Evolutionary conservation across 768 basidiomycete species (phyloP).

Genomic region (Cyclocybe aegerita): DNA sequence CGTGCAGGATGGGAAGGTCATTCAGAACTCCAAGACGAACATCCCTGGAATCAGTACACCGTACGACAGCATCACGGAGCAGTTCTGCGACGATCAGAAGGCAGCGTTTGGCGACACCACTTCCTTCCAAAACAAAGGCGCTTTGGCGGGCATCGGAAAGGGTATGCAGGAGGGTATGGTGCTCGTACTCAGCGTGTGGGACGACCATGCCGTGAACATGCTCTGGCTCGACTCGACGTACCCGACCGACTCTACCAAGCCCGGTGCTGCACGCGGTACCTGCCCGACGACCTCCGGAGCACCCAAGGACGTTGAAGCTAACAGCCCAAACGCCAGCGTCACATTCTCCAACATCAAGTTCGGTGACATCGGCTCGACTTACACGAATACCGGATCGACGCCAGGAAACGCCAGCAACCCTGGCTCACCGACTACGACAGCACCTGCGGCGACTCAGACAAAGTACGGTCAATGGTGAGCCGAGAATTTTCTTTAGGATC

Average conservation of each 20-base stretch:
- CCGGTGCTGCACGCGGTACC: conserved; percentile 49
- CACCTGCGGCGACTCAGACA: conserved; percentile 29
- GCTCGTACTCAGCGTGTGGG: conserved; percentile 50
- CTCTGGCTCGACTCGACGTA: conserved; percentile 56
- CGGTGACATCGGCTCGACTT: conserved; percentile 50
- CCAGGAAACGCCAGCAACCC: conserved; percentile 1
- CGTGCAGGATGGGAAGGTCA: conserved; percentile 52
- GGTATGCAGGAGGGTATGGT: conserved; percentile 45
- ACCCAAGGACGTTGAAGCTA: conserved; percentile 42
- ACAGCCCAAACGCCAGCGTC: conserved; percentile 39
- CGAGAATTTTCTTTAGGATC: background rate
- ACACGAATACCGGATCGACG: conserved; percentile 10
- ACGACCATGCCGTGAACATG: conserved; percentile 53
- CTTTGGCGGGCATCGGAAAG: conserved; percentile 32
- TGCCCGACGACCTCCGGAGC: conserved; percentile 48
- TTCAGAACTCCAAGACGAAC: conserved; percentile 48
- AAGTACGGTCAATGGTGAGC: conserved; percentile 38
- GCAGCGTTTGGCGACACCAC: conserved; percentile 45
- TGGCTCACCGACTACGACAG: conserved; percentile 7
- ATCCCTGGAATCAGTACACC: conserved; percentile 38
- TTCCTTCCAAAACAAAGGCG: conserved; percentile 43
- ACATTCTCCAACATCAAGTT: conserved; percentile 56
- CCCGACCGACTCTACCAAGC: conserved; percentile 33
- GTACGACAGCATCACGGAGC: conserved; percentile 47
- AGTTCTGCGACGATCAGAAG: conserved; percentile 50